Conservation (phyloP, 371 early-diverging fungal genomes). For the Syncephalastrum monosporum region DNA sequence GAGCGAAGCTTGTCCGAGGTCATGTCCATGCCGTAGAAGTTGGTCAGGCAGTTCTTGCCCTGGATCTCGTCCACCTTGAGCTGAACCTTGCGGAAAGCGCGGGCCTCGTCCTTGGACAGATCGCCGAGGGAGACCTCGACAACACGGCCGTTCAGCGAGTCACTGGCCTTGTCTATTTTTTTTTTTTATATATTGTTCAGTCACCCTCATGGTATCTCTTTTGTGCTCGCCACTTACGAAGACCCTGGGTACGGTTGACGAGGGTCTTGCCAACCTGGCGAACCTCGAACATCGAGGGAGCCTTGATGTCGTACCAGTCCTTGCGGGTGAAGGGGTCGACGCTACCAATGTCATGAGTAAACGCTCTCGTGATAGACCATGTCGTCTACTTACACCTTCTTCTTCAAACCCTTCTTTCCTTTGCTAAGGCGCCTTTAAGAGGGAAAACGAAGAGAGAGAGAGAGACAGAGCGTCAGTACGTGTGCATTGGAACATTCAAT, state of each 20-base stretch:
- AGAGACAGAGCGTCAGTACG: constrained; percentile 5
- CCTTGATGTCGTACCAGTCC: constrained; percentile 99
- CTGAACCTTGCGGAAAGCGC: constrained; percentile 98
- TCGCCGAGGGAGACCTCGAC: constrained; percentile 98
- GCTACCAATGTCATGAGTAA: constrained; percentile 33
- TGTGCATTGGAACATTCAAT: constrained; percentile 6
- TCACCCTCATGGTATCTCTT: background rate
- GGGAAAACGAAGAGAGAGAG: constrained; percentile 4
- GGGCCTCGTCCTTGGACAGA: constrained; percentile 94
- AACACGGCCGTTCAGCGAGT: constrained; percentile 96
- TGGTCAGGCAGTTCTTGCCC: constrained; percentile 99
- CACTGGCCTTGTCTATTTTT: constrained; percentile 87
- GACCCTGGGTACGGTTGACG: constrained; percentile 99
- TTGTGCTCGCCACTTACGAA: constrained; percentile 61
- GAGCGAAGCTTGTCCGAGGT: constrained; percentile 99
- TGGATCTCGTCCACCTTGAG: constrained; percentile 98
- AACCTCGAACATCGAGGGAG: constrained; percentile 93
- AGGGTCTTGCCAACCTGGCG: constrained; percentile 98
- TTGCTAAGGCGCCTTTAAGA: constrained; percentile 76
- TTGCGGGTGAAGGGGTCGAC: constrained; percentile 97
- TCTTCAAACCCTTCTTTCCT: constrained; percentile 97
- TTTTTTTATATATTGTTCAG: background rate
- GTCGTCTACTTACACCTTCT: constrained; percentile 84
- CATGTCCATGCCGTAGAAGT: constrained; percentile 99
- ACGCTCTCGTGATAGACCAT: background rate